Conservation (phyloP, 2,329 filamentous ascomycete species). For the Aspergillus luchuensis region DNA sequence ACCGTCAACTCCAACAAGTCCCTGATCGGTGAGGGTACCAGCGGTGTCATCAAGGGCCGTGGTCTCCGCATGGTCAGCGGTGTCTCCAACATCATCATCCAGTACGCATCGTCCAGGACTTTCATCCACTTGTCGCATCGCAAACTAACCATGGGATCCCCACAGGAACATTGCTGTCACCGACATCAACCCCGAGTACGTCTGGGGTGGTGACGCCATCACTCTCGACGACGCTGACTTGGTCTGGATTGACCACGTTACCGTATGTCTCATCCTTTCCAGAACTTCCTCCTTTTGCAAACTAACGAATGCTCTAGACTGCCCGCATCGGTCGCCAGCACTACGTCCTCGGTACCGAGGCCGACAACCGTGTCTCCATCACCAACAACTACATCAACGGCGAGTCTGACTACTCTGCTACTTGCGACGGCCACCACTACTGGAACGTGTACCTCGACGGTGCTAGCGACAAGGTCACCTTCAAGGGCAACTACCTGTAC, state of each 20-base stretch:
- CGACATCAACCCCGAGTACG: slow-evolving; percentile 58
- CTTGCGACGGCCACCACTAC: slow-evolving; percentile 62
- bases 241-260: slow-evolving; percentile 56
- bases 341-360: slow-evolving; percentile 58
- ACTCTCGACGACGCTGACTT: slow-evolving; percentile 49
- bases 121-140: too few species aligned
- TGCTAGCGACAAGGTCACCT: slow-evolving; percentile 58
- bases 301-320: slow-evolving; percentile 37
- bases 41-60: slow-evolving; percentile 61
- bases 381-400: slow-evolving; percentile 64
- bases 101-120: slow-evolving; percentile 24
- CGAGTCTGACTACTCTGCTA: slow-evolving; percentile 55
- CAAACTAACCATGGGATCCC: background rate
- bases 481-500: slow-evolving; percentile 65
- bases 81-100: slow-evolving; percentile 61
- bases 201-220: slow-evolving; percentile 63
- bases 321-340: slow-evolving; percentile 62
- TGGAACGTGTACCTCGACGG: slow-evolving; percentile 62
- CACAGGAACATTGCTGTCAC: slow-evolving; percentile 55
- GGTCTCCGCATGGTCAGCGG: slow-evolving; percentile 53
- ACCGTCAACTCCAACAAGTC: slow-evolving; percentile 61
- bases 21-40: slow-evolving; percentile 55
- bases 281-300: background rate
- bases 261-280: slow-evolving; percentile 19
- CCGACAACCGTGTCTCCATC: slow-evolving; percentile 59